Base-by-base conservation (phyloP, 257 asterid genomes). In the Solanum tacnaense region DNA sequence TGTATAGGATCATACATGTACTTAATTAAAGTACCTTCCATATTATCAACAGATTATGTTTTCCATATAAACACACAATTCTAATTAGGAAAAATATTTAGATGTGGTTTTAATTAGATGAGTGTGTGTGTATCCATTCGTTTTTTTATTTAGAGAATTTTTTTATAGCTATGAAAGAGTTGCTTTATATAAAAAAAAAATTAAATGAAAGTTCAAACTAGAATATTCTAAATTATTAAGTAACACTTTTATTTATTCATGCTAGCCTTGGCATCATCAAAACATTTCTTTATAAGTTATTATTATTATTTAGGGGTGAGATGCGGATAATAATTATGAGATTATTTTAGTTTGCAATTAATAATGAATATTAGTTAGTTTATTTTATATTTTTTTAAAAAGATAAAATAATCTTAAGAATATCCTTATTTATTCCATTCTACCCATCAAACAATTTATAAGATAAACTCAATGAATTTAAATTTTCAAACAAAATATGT, bases 11-110 rank as follows among this genome's bases (percentile, higher is more conserved):
- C 56, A 36, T 83, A 84, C 62, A 58, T 75, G 73, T n/a, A 49
- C 85, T 58, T 91, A 31, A 88, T 81, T 21, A 49, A 56, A 58
- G 75, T 88, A 21, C 86, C 89, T 56, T 89, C 94, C 95, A 93
- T 93, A 52, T 32, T 7, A 9, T 60, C 84, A 65, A 82, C 5
- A 8, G 87, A 74, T 90, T 65, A 34, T 52, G 52, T 84, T 46
- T 89, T 29, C 84, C 88, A 87, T 85, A 74, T 9, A 74, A 67
- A 49, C 32, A 81, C n/a, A 7, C 15, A n/a, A 58, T 36, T 35
- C 46, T 72, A 67, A 74, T 87, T 58, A 29, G 92, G 86, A 52
- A 82, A 18, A 13, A 4, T 39, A 39, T 39, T 39, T 35, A 35
- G 7, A 35, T 35, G 36, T 78, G 13, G 12, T 29, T n/a, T 16